These are phyloP conservation scores for Ophiostoma australiae DNA, from an alignment of 2,329 filamentous ascomycete species.

Conservation along the genomic window DNA sequence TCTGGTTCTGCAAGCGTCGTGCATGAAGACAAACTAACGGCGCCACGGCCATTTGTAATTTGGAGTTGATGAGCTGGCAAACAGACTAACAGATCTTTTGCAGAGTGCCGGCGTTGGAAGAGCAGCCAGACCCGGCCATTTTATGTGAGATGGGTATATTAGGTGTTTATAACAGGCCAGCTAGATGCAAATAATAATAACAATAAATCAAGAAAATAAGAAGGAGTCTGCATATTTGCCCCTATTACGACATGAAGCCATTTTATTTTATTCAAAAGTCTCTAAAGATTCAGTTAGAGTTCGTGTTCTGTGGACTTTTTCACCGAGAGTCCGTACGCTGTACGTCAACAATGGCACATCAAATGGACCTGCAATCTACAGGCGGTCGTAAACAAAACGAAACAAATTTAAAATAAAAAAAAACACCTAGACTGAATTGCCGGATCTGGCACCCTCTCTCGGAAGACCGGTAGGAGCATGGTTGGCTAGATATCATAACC, in stretches of 20 bases:
- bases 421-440: not conserved
- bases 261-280: not conserved
- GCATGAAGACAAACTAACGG: conserved; percentile 12
- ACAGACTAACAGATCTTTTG: conserved; percentile 15
- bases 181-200: not conserved
- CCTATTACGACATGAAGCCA: not conserved
- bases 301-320: not conserved
- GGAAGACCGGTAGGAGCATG: not conserved
- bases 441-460: not conserved
- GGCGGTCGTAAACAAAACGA: not conserved
- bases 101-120: not conserved
- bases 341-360: not conserved
- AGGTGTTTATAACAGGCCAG: not conserved
- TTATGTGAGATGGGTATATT: not conserved
- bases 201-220: not conserved
- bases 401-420: not conserved
- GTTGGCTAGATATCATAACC: not conserved
- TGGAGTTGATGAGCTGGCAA: conserved; percentile 21
- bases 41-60: not conserved
- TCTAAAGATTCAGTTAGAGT: not conserved
- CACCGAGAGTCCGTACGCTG: not conserved
- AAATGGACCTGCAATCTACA: too few species aligned
- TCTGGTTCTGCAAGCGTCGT: conserved; percentile 1
- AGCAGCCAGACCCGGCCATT: not conserved
- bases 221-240: not conserved